A percentile compares a stretch with the other conserved stretches of the same genome.
Conservation (phyloP, 306 rosid genomes). For the Pachyrhizus erosus region DNA sequence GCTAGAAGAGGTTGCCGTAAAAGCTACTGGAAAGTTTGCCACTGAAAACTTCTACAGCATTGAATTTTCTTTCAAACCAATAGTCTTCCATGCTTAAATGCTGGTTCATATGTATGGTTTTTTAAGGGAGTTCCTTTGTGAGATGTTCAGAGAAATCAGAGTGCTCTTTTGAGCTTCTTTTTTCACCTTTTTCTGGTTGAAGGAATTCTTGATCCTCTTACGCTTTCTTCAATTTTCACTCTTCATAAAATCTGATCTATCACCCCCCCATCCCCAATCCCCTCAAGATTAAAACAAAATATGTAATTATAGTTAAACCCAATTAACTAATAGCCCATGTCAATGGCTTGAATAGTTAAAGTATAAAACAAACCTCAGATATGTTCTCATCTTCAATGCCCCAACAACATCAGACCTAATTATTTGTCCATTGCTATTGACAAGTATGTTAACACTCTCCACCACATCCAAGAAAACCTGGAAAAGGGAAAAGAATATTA, state of each 20-base stretch:
- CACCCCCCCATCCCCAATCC: neutral
- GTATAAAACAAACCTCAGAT: constrained; percentile 72
- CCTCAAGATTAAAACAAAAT: neutral
- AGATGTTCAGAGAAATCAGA: neutral
- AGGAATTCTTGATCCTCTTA: constrained; percentile 4
- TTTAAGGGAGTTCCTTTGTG: neutral
- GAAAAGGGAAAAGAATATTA: constrained; percentile 35
- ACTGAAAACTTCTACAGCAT: neutral
- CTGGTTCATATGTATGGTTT: neutral
- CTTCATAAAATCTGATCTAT: neutral
- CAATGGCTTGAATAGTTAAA: constrained; percentile 37
- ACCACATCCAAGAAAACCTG: constrained; percentile 99
- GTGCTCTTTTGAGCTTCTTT: neutral
- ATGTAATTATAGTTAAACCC: constrained; percentile 16
- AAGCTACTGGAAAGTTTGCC: neutral
- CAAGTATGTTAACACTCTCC: constrained; percentile 98
- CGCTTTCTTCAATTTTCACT: neutral
- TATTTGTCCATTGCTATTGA: constrained; percentile 98
- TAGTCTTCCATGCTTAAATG: neutral
- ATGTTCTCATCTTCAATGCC: constrained; percentile 98
- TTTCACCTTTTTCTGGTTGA: no score
- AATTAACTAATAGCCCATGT: constrained; percentile 36
- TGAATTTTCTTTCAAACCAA: neutral
- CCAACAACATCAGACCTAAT: constrained; percentile 98
- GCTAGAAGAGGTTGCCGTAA: neutral